Conservation (phyloP, 148 eudicot genomes). For the Heliosperma pusillum region DNA sequence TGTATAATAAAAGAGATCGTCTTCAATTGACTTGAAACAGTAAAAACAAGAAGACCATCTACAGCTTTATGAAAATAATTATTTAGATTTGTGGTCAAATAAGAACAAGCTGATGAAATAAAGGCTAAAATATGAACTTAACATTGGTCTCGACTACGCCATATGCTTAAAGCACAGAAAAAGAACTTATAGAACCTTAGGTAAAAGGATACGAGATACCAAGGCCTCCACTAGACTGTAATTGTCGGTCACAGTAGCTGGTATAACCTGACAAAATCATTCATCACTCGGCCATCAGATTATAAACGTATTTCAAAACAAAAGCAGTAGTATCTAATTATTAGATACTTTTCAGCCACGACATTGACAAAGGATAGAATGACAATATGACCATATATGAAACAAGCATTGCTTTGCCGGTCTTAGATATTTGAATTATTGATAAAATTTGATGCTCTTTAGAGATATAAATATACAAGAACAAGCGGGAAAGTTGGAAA, state of each 20-base stretch:
- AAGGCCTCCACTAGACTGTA: conserved; percentile 68
- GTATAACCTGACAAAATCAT: conserved; percentile 44
- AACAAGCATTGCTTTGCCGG: background rate
- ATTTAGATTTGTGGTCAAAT: background rate
- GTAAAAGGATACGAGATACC: conserved; percentile 86
- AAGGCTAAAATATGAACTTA: background rate
- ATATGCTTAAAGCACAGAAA: background rate
- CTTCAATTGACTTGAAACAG: background rate
- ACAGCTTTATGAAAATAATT: background rate
- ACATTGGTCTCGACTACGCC: background rate
- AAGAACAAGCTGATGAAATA: background rate
- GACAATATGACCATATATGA: background rate
- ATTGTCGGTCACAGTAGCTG: conserved; percentile 60
- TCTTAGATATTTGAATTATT: background rate
- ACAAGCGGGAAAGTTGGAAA: conserved; percentile 1
- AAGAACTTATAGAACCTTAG: background rate
- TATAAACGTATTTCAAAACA: background rate
- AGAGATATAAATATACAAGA: background rate
- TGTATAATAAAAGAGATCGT: background rate
- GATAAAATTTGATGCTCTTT: background rate
- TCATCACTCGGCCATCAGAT: background rate
- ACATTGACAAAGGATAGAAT: background rate
- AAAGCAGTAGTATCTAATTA: background rate
- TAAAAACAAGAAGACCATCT: background rate
- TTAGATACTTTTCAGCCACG: background rate